These are phyloP conservation scores for Termitomyces sp. DNA, from an alignment of 1,284 basidiomycete species.

Conservation along the genomic window DNA sequence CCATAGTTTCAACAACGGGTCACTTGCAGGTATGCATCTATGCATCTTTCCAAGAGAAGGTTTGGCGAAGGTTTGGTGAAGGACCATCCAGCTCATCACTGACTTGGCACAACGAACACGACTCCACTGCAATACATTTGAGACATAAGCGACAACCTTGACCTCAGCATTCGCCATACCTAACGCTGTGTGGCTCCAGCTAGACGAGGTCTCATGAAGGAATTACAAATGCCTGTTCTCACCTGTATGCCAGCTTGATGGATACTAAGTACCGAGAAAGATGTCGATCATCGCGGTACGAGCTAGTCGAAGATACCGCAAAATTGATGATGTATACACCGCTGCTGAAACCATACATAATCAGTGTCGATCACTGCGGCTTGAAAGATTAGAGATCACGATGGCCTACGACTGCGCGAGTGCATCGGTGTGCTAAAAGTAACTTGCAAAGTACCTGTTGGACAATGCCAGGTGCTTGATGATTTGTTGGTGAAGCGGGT, in stretches of 20 bases:
- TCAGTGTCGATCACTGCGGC: neutral
- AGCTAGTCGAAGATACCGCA: neutral
- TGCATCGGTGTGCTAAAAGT: neutral
- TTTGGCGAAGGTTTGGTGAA: neutral
- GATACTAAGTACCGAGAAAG: neutral
- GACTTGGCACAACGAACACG: neutral
- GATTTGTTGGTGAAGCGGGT: neutral
- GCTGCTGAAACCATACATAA: neutral
- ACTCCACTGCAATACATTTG: neutral
- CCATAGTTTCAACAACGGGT: neutral
- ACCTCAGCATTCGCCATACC: neutral
- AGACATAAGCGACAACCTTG: neutral
- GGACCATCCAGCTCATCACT: neutral
- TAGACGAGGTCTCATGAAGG: neutral
- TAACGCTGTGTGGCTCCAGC: neutral
- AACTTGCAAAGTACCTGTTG: neutral
- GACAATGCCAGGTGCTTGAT: neutral
- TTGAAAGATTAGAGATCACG: neutral
- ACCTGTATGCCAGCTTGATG: neutral
- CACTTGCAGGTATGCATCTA: neutral
- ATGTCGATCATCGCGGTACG: neutral
- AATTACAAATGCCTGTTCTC: neutral
- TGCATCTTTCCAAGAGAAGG: neutral
- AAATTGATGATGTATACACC: neutral
- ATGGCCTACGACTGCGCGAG: neutral